Conservation (phyloP, 2,329 filamentous ascomycete species). For the Cladosporium sp. region DNA sequence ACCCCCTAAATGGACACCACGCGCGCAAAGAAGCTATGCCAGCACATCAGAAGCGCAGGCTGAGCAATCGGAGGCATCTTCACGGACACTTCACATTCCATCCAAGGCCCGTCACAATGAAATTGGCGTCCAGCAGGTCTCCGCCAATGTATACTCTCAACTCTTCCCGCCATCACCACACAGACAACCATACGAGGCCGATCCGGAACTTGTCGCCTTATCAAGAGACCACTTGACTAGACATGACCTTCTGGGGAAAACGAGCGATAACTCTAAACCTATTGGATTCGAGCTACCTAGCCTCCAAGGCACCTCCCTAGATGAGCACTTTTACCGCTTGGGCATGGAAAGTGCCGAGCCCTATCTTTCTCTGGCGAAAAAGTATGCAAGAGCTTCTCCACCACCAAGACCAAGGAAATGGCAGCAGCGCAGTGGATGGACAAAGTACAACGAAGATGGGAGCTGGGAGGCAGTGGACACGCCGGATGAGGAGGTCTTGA, state of each 20-base stretch:
- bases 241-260: conserved; percentile 87
- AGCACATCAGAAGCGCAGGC: conserved; percentile 15
- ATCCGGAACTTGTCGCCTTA: conserved; percentile 71
- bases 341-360: conserved; percentile 84
- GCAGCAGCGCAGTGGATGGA: conserved; percentile 82
- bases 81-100: conserved; percentile 31
- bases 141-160: conserved; percentile 74
- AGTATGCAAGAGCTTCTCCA: conserved; percentile 60
- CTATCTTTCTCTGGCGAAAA: conserved; percentile 68
- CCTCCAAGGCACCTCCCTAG: conserved; percentile 73
- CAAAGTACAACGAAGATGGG: conserved; percentile 78
- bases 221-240: conserved; percentile 75
- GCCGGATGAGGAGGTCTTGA: conserved; percentile 76
- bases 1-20: conserved; percentile 25
- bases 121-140: conserved; percentile 91
- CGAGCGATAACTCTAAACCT: conserved; percentile 66
- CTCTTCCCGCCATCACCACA: conserved; percentile 62
- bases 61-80: conserved; percentile 11
- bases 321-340: conserved; percentile 90
- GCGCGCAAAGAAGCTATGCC: conserved; percentile 24
- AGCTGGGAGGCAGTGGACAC: conserved; percentile 65
- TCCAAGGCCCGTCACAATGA: conserved; percentile 73
- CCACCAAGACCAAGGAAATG: conserved; percentile 65
- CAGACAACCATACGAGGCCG: conserved; percentile 56
- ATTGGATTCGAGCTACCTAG: conserved; percentile 81